Evolutionary conservation across 257 asterid species (phyloP), one percentile per base, ranked within the genome.

Genomic region (Nyctanthes arbortristis): DNA sequence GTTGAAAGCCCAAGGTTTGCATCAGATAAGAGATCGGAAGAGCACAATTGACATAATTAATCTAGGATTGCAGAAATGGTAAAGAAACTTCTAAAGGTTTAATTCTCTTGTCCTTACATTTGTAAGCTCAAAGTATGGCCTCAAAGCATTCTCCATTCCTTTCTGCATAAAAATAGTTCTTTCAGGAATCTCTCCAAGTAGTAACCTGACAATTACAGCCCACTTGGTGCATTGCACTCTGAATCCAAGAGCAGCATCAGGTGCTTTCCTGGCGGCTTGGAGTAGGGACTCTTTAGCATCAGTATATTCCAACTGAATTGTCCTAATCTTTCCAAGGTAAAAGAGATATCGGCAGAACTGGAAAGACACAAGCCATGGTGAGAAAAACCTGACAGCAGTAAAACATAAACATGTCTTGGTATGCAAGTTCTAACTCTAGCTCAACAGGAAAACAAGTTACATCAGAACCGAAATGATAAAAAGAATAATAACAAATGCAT

Each of bases 101-200:
- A 72, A 11, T 18, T 36, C 62, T 29, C 25, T 32, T 20, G 7
- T 20, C 75, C 96, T 81, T 80, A 89, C 96, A 72, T 88, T 85
- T 39, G 96, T 88, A 57, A 90, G 92, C 85, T 88, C 96, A 52
- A 84, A 88, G 82, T 90, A 90, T 43, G 96, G 95, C 75, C 93
- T 77, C 71, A 90, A 77, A 27, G 96, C 84, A 63, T 82, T 90
- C 52, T 84, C 91, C 95, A 88, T 88, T 61, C 89, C 90, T 74
- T 84, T 88, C 84, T 90, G 96, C 92, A 88, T 81, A 69, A 88
- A 90, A 65, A 85, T 80, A 55, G 89, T 88, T 78, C 95, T 84
- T 76, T 90, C 91, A n/a, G 95, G 96, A 69, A 90, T 90, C 84
- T 90, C 96, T 43, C 96, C 96, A 7, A 88, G 95, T 69, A 90